Evolutionary conservation across 805 yeast species (phyloP).

Genomic region (Zygoascus flipseniorum): DNA sequence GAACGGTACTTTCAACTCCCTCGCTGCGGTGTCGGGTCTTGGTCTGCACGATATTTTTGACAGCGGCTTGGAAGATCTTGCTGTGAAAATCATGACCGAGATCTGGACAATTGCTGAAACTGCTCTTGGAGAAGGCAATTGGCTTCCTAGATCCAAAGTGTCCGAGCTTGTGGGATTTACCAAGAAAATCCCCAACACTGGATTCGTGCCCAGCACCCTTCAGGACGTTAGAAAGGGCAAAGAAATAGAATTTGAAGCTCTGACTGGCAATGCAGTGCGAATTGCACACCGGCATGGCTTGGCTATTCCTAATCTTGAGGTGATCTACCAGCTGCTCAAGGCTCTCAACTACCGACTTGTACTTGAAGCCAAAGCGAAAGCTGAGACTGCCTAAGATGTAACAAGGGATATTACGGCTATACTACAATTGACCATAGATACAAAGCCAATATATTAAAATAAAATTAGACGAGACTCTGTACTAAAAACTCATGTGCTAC

Average conservation of each 20-base stretch:
- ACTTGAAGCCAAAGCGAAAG: background rate
- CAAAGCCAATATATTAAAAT: too few species aligned
- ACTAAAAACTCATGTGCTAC: too few species aligned
- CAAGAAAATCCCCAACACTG: conserved; percentile 4
- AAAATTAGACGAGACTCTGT: too few species aligned
- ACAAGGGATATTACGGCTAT: too few species aligned
- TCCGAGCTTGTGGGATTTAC: conserved; percentile 5
- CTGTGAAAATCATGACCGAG: background rate
- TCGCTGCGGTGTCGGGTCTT: conserved; percentile 14
- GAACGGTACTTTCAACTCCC: conserved; percentile 19
- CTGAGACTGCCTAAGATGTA: too few species aligned
- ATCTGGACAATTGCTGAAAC: background rate
- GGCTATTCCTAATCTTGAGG: conserved; percentile 47
- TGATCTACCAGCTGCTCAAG: conserved; percentile 49
- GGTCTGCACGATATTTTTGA: conserved; percentile 9
- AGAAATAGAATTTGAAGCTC: conserved; percentile 60
- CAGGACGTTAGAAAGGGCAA: conserved; percentile 56
- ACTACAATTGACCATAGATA: too few species aligned
- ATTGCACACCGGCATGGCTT: conserved; percentile 41
- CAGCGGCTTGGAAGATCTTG: conserved; percentile 8
- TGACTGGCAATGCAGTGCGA: conserved; percentile 53
- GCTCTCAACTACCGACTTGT: conserved; percentile 12
- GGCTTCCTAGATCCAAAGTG: conserved; percentile 47
- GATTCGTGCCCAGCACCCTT: conserved; percentile 52
- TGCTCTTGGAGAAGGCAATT: conserved; percentile 25